Evolutionary conservation across 1,284 basidiomycete species (phyloP).

Genomic region (Ustilago shanxiensis): DNA sequence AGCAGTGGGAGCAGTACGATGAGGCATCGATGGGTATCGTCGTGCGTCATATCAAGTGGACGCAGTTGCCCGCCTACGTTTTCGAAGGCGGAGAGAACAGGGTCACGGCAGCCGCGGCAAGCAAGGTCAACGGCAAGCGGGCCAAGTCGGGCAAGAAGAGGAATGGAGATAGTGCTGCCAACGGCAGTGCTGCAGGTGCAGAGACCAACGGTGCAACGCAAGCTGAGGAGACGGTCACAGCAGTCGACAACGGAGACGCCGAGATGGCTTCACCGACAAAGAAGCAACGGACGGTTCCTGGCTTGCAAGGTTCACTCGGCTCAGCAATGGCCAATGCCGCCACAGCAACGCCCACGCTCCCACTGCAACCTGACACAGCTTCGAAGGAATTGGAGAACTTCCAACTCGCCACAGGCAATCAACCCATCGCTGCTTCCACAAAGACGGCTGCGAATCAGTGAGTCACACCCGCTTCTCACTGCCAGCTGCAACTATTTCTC

Average conservation of each 20-base stretch:
- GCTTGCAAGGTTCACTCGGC: neutral
- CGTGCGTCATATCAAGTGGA: constrained; percentile 94
- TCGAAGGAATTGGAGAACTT: constrained; percentile 53
- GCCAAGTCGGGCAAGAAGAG: constrained; percentile 78
- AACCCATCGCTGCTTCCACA: constrained; percentile 45
- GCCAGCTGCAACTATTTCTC: neutral
- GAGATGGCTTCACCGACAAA: constrained; percentile 51
- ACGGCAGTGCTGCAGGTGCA: neutral
- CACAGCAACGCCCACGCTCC: constrained; percentile 36
- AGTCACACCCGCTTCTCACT: neutral
- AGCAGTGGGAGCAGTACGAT: constrained; percentile 95
- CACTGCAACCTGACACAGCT: constrained; percentile 48
- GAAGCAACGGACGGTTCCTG: constrained; percentile 39
- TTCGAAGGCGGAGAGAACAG: constrained; percentile 76
- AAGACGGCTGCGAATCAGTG: constrained; percentile 40
- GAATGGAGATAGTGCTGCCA: constrained; percentile 21
- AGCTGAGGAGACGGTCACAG: constrained; percentile 11
- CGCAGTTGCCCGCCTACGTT: constrained; percentile 82
- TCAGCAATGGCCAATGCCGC: neutral
- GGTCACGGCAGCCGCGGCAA: constrained; percentile 74
- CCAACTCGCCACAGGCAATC: constrained; percentile 49
- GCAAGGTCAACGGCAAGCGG: constrained; percentile 80
- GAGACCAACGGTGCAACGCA: constrained; percentile 22
- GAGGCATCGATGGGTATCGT: constrained; percentile 93
- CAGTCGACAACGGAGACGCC: constrained; percentile 32